phyloP scores from a whole-genome alignment of 345 rosid genomes.

The Toxicodendron radicans region DNA sequence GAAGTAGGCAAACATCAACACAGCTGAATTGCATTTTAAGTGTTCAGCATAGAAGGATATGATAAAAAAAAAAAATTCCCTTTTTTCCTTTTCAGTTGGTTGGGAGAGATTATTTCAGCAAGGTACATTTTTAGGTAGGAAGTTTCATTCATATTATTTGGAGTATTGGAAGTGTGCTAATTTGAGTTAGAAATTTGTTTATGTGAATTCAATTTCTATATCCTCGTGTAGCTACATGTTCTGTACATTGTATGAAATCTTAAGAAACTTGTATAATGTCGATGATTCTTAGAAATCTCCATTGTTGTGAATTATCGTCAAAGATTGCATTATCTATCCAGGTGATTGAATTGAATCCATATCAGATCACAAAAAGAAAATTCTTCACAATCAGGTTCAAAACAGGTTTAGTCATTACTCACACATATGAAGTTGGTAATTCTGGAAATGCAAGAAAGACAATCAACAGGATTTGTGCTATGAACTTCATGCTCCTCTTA shows the following conservation, averaged over 20 bases:
- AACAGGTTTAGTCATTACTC: background rate
- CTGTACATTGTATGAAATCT: constrained; percentile 15
- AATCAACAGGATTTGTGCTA: background rate
- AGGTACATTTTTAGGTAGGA: constrained; percentile 13
- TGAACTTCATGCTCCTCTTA: background rate
- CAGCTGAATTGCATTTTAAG: constrained; percentile 30
- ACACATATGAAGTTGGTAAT: too few relatives aligned
- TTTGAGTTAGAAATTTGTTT: constrained; percentile 23
- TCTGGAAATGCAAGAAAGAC: background rate
- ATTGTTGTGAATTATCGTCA: background rate
- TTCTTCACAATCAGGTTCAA: too few relatives aligned
- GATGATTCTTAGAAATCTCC: background rate
- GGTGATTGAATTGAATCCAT: background rate
- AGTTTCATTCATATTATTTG: constrained; percentile 9
- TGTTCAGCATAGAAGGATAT: constrained; percentile 19
- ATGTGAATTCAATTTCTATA: constrained; percentile 14
- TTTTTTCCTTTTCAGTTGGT: background rate
- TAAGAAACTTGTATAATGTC: constrained; percentile 8
- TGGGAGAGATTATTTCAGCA: background rate
- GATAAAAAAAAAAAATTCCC: background rate
- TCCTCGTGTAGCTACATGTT: constrained; percentile 6
- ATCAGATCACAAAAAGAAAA: too few relatives aligned
- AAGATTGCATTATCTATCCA: background rate
- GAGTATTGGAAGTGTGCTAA: background rate
- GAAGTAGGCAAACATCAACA: constrained; percentile 2